phyloP scores from a whole-genome alignment of 345 rosid genomes.

The Linum trigynum region DNA sequence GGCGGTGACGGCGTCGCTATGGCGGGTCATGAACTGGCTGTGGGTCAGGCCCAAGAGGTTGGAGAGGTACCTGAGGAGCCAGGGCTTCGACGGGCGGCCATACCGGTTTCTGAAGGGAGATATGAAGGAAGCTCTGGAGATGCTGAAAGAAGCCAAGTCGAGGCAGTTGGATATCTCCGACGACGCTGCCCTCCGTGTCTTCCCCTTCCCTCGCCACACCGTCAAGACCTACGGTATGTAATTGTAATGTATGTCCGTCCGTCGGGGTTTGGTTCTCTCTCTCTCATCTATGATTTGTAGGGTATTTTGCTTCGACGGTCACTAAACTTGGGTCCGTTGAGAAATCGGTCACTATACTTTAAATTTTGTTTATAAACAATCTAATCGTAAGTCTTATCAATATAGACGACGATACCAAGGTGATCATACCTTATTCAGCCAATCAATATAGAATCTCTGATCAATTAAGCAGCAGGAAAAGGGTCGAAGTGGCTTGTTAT shows the following conservation, averaged over 20 bases:
- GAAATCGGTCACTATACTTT: no score
- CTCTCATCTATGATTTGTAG: no score
- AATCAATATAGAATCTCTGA: no score
- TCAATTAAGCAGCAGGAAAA: no score
- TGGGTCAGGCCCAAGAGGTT: conserved; percentile 39
- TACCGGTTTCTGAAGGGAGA: conserved; percentile 36
- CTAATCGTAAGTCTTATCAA: no score
- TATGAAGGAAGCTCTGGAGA: conserved; percentile 18
- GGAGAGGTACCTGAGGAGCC: conserved; percentile 31
- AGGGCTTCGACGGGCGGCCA: conserved; percentile 38
- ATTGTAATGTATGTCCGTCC: background rate
- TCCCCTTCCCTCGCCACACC: conserved; percentile 17
- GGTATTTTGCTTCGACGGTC: no score
- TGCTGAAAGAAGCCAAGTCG: conserved; percentile 28
- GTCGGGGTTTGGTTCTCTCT: no score
- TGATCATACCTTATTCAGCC: no score
- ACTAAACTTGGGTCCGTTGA: no score
- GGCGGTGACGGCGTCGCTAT: conserved; percentile 11
- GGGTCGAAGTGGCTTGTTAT: no score
- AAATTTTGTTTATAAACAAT: no score
- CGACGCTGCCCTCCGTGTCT: conserved; percentile 27
- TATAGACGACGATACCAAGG: no score
- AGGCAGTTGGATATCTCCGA: conserved; percentile 24
- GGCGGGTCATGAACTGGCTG: conserved; percentile 35
- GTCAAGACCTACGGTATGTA: background rate